Percentiles rank a stretch among this genome's conserved stretches.
These are phyloP conservation scores for Pseudovirgaria hyperparasitica DNA, from an alignment of 2,329 filamentous ascomycete genomes.

Conservation along the genomic window DNA sequence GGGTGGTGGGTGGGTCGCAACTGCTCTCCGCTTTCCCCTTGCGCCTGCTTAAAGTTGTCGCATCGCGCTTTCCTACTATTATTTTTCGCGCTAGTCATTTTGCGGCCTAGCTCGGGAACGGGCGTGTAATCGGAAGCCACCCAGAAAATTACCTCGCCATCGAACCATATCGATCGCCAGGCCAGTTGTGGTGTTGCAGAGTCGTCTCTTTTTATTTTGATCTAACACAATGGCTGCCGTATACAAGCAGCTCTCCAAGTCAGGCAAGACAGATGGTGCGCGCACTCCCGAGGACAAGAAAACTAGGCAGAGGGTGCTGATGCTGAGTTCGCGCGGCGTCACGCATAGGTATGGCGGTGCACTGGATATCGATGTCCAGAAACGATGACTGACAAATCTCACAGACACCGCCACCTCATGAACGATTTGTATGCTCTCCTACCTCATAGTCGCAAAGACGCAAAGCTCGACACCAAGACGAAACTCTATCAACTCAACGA, in stretches of 20 bases:
- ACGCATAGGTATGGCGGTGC: slow-evolving; percentile 55
- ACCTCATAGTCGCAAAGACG: slow-evolving; percentile 86
- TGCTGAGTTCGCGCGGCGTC: slow-evolving; percentile 84
- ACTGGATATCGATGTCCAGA: slow-evolving; percentile 1
- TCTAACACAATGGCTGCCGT: slow-evolving; percentile 37
- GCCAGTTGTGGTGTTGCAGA: no score
- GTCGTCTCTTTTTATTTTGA: background rate
- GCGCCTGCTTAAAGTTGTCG: no score
- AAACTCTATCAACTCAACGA: slow-evolving; percentile 46
- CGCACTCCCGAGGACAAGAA: slow-evolving; percentile 18
- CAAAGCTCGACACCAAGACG: slow-evolving; percentile 92
- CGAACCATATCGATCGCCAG: no score
- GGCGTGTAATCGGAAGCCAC: no score
- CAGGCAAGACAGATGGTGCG: slow-evolving; percentile 20
- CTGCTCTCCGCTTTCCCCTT: no score
- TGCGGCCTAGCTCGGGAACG: no score
- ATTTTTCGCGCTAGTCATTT: no score
- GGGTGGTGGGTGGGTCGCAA: no score
- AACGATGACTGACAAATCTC: slow-evolving; percentile 4
- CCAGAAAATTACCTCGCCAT: no score
- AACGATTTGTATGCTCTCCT: slow-evolving; percentile 81
- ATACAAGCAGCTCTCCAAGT: slow-evolving; percentile 41
- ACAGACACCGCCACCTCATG: slow-evolving; percentile 81
- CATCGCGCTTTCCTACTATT: no score
- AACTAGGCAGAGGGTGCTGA: slow-evolving; percentile 56